phyloP scores from a whole-genome alignment of 495 filamentous ascomycete species.

The Eremomyces bilateralis region DNA sequence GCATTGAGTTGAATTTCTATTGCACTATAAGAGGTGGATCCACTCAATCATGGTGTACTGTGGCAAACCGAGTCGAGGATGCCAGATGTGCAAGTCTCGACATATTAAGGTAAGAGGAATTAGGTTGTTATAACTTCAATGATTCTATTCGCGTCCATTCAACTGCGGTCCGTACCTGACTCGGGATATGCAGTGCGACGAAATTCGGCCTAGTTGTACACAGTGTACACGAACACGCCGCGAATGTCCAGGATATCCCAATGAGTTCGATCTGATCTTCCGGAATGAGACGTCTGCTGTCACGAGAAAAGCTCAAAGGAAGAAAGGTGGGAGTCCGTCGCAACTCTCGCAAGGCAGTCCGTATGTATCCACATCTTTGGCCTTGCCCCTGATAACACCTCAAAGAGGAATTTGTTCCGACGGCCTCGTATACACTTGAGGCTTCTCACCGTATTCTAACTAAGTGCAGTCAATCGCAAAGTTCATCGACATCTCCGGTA shows the following conservation, averaged over 20 bases:
- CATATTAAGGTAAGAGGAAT: constrained; percentile 13
- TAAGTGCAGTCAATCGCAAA: too few species aligned
- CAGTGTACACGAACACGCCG: constrained; percentile 14
- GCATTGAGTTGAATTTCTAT: too few species aligned
- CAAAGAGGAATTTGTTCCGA: too few species aligned
- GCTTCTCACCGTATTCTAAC: too few species aligned
- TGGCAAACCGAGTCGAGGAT: constrained; percentile 15
- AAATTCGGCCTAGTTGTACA: constrained; percentile 13
- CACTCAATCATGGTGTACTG: constrained; percentile 13
- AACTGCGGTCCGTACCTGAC: background rate
- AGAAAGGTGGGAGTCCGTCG: background rate
- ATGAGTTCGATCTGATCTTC: constrained; percentile 18
- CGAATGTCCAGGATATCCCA: constrained; percentile 14
- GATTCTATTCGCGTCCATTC: background rate
- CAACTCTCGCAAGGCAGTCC: too few species aligned
- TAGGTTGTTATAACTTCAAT: too few species aligned
- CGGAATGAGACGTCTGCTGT: constrained; percentile 14
- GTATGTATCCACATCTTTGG: too few species aligned
- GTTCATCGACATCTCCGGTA: too few species aligned
- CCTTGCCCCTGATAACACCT: too few species aligned
- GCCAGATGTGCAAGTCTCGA: constrained; percentile 14
- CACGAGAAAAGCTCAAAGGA: constrained; percentile 9
- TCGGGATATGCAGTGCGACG: constrained; percentile 12
- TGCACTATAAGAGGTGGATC: too few species aligned
- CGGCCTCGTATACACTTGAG: too few species aligned